Conservation (phyloP, 2,329 filamentous ascomycete species). For the Ophiostoma triangulosporum region DNA sequence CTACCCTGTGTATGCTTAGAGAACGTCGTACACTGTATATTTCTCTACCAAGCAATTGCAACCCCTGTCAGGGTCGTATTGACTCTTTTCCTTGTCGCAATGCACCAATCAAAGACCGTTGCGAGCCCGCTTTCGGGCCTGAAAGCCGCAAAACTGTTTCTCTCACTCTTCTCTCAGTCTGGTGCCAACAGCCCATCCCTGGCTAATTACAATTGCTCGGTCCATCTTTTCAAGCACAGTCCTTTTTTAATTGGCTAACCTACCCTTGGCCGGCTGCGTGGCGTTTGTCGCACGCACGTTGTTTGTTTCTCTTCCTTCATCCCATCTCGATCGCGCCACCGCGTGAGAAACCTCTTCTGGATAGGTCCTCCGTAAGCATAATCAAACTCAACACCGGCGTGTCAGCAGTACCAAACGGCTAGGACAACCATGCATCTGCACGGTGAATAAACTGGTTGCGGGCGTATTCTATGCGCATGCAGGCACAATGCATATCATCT, state of each 20-base stretch:
- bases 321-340: too few species aligned
- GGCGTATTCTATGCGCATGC: neutral
- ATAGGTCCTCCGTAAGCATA: too few species aligned
- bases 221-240: neutral
- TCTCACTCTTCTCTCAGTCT: neutral
- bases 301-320: too few species aligned
- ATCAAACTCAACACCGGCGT: too few species aligned
- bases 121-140: neutral
- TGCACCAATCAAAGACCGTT: neutral
- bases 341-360: too few species aligned
- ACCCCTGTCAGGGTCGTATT: neutral
- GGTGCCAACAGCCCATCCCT: neutral
- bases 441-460: neutral
- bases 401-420: too few species aligned
- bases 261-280: neutral
- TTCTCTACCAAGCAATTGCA: neutral
- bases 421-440: neutral
- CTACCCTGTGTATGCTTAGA: neutral
- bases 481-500: neutral
- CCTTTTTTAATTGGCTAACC: neutral
- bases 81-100: neutral
- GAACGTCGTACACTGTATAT: too few species aligned
- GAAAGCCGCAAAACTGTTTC: neutral
- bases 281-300: too few species aligned
- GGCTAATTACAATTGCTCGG: neutral